A percentile compares a stretch with the other conserved stretches of the same genome.
These are phyloP conservation scores for Ascochyta clinopodiicola DNA, from an alignment of 2,329 filamentous ascomycete genomes.

Conservation along the genomic window DNA sequence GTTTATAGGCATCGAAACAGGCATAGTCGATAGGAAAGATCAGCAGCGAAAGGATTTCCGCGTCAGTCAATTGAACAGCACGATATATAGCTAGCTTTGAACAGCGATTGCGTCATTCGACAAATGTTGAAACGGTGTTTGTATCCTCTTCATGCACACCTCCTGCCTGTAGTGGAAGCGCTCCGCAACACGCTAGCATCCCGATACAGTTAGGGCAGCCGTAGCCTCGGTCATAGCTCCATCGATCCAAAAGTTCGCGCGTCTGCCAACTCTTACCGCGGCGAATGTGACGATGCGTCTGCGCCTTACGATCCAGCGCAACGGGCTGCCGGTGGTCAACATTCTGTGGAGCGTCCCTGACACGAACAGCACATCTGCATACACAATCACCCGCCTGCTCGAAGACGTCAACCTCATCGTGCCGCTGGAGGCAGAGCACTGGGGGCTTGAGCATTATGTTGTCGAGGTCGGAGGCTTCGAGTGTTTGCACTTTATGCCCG, in stretches of 20 bases:
- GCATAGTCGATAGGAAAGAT: conserved; percentile 21
- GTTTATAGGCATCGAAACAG: conserved; percentile 32
- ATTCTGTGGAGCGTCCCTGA: conserved; percentile 47
- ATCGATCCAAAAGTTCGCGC: conserved; percentile 20
- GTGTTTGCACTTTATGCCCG: conserved; percentile 82
- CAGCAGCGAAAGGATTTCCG: neutral
- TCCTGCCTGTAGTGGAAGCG: conserved; percentile 10
- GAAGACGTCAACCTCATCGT: conserved; percentile 80
- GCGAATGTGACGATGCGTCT: conserved; percentile 42
- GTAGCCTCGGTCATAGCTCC: conserved; percentile 13
- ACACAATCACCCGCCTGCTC: conserved; percentile 77
- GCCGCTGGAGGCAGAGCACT: conserved; percentile 79
- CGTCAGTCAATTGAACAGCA: neutral
- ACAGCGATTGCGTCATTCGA: conserved; percentile 15
- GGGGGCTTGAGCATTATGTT: conserved; percentile 89
- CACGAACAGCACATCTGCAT: conserved; percentile 37
- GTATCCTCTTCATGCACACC: neutral
- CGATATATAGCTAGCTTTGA: neutral
- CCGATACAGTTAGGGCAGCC: conserved; percentile 14
- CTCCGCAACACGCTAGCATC: conserved; percentile 13
- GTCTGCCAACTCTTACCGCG: conserved; percentile 2
- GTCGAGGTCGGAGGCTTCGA: conserved; percentile 83
- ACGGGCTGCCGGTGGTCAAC: conserved; percentile 47
- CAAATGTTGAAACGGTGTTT: conserved; percentile 2
- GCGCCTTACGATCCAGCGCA: conserved; percentile 46